These are phyloP conservation scores for Primulina huaijiensis DNA, from an alignment of 257 asterid species.

Conservation along the genomic window DNA sequence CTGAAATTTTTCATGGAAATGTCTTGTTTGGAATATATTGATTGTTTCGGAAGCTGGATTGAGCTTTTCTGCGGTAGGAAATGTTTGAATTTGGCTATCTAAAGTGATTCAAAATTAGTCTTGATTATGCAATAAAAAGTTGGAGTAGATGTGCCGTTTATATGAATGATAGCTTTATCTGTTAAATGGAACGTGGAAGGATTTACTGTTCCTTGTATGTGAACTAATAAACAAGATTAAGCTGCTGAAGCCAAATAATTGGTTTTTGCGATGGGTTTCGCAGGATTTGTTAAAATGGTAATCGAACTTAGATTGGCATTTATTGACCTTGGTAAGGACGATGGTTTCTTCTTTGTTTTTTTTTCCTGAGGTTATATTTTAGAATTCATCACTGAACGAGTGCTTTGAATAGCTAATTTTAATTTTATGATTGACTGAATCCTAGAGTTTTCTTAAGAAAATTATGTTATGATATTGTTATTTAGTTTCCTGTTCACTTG, in stretches of 20 bases:
- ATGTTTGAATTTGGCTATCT: not conserved
- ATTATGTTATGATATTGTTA: constrained; percentile 1
- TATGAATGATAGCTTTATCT: not conserved
- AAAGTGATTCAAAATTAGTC: not conserved
- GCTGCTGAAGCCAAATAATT: not conserved
- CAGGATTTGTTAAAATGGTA: not conserved
- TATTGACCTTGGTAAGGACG: no score
- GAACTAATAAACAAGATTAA: no score
- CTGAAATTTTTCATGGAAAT: not conserved
- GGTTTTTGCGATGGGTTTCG: not conserved
- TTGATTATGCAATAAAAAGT: not conserved
- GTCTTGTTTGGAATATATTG: not conserved
- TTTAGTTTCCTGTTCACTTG: constrained; percentile 19
- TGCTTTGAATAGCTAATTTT: not conserved
- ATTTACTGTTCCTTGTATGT: no score
- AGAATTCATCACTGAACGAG: not conserved
- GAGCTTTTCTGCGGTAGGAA: not conserved
- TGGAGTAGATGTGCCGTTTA: not conserved
- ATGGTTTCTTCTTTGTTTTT: no score
- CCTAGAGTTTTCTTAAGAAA: not conserved
- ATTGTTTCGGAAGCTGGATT: not conserved
- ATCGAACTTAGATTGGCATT: no score
- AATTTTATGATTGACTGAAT: not conserved
- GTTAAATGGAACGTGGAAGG: not conserved
- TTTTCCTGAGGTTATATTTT: no score